Percentiles rank a stretch among this genome's conserved stretches.
Conservation (phyloP, 345 rosid genomes). For the Citrus glauca region DNA sequence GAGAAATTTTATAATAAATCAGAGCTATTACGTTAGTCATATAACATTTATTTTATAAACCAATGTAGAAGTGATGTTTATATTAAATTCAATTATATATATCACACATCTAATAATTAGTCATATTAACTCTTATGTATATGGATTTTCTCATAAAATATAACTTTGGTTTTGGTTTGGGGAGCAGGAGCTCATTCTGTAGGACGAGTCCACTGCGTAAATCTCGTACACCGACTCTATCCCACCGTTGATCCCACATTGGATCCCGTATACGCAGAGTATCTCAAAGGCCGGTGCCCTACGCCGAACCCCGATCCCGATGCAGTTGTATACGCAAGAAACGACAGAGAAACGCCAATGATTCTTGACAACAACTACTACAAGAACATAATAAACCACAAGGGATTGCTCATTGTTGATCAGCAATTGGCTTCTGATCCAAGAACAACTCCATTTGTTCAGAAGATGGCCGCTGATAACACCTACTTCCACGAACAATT, state of each 20-base stretch:
- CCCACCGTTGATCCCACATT: constrained; percentile 67
- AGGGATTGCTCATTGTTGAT: constrained; percentile 63
- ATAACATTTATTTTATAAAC: too few relatives aligned
- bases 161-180: not conserved
- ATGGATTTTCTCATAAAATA: too few relatives aligned
- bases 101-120: too few relatives aligned
- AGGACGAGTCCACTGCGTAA: constrained; percentile 77
- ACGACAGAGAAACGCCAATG: constrained; percentile 81
- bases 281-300: constrained; percentile 66
- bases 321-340: constrained; percentile 57
- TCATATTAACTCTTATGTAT: too few relatives aligned
- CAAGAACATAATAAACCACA: constrained; percentile 54
- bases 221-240: constrained; percentile 68
- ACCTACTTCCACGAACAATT: constrained; percentile 69
- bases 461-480: constrained; percentile 69
- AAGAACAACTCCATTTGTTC: constrained; percentile 48
- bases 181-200: constrained; percentile 76
- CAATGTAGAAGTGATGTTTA: accelerated
- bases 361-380: constrained; percentile 72
- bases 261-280: constrained; percentile 55
- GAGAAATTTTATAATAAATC: too few relatives aligned
- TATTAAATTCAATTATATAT: too few relatives aligned
- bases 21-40: too few relatives aligned
- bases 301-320: constrained; percentile 49
- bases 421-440: constrained; percentile 68